phyloP scores from a whole-genome alignment of 805 yeast species.

The Kuraishia piskuri region DNA sequence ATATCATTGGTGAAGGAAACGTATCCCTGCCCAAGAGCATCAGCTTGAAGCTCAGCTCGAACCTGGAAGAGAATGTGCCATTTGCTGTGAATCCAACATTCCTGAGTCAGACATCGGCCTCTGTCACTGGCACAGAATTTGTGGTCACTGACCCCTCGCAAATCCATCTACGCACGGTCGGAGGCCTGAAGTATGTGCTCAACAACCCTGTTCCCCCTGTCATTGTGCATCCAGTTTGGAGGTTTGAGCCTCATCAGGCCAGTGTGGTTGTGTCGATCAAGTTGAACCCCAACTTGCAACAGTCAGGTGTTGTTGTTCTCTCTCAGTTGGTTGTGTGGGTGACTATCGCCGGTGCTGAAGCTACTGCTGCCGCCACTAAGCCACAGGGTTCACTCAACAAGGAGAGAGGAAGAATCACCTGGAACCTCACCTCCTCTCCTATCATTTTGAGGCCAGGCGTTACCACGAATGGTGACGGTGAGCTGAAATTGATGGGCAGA shows the following conservation, averaged over 20 bases:
- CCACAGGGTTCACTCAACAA: constrained; percentile 89
- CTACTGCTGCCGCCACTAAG: constrained; percentile 72
- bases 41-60: constrained; percentile 29
- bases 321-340: constrained; percentile 57
- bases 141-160: constrained; percentile 35
- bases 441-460: constrained; percentile 24
- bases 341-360: constrained; percentile 51
- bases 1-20: constrained; percentile 27
- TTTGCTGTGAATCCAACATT: constrained; percentile 45
- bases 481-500: constrained; percentile 76
- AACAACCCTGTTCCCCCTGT: constrained; percentile 54
- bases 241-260: constrained; percentile 76
- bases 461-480: constrained; percentile 17
- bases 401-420: constrained; percentile 78
- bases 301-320: constrained; percentile 31
- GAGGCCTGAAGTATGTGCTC: constrained; percentile 71
- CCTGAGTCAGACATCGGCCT: constrained; percentile 32
- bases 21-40: constrained; percentile 31
- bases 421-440: constrained; percentile 50
- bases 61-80: constrained; percentile 31
- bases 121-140: constrained; percentile 24
- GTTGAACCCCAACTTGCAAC: constrained; percentile 38
- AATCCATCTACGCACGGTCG: constrained; percentile 58
- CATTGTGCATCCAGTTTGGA: constrained; percentile 77
- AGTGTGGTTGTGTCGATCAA: constrained; percentile 71